Evolutionary conservation across 257 asterid genomes (phyloP).

Genomic region (Linderniella brevidens): DNA sequence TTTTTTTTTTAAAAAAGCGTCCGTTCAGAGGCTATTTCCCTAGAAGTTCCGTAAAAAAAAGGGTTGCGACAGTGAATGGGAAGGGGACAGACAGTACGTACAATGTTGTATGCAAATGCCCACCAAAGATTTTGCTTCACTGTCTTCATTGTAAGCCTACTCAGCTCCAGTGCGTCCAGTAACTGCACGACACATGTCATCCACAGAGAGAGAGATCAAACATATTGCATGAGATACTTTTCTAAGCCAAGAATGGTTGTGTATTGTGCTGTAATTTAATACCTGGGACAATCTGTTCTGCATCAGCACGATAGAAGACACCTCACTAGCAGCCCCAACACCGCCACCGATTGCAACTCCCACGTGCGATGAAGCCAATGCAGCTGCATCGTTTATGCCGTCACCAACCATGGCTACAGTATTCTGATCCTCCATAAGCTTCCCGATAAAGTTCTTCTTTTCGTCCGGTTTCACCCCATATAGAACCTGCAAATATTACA

Average conservation of each 20-base stretch:
- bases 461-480: slow-evolving; percentile 80
- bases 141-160: slow-evolving; percentile 90
- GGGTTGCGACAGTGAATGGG: slow-evolving; percentile 4
- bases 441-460: slow-evolving; percentile 56
- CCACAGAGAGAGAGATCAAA: neutral
- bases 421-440: slow-evolving; percentile 49
- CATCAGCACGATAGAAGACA: slow-evolving; percentile 89
- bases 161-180: slow-evolving; percentile 92
- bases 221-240: neutral
- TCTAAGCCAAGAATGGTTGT: neutral
- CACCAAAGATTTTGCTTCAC: slow-evolving; percentile 97
- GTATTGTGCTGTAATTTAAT: neutral
- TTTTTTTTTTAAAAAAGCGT: no score
- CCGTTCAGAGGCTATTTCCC: no score
- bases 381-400: slow-evolving; percentile 98
- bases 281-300: slow-evolving; percentile 92
- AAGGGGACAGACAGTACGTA: slow-evolving; percentile 23
- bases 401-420: slow-evolving; percentile 99
- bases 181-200: slow-evolving; percentile 30
- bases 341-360: slow-evolving; percentile 95
- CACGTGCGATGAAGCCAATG: slow-evolving; percentile 85
- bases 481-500: slow-evolving; percentile 35
- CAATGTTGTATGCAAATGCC: slow-evolving; percentile 97
- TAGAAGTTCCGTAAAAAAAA: no score
- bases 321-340: slow-evolving; percentile 98